These are phyloP conservation scores for Penicillium canariense DNA, from an alignment of 495 filamentous ascomycete species.

Conservation along the genomic window DNA sequence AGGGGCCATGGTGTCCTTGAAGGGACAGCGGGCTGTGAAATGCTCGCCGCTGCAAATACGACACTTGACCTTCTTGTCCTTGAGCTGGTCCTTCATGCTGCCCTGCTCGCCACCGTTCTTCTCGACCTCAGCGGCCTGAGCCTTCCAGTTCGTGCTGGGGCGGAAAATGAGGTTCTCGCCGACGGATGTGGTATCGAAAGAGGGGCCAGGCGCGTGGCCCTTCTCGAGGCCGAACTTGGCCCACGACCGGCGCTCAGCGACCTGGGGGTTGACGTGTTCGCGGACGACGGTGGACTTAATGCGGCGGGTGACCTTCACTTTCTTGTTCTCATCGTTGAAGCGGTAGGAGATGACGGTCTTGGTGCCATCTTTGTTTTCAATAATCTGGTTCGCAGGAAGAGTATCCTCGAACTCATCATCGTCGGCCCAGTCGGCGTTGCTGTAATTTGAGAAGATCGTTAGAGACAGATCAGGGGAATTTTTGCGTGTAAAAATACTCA, in stretches of 20 bases:
- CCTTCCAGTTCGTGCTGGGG: constrained; percentile 86
- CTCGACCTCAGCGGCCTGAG: constrained; percentile 77
- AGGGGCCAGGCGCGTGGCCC: constrained; percentile 62
- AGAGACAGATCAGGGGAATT: constrained; percentile 4
- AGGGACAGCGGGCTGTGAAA: constrained; percentile 93
- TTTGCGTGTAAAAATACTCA: constrained; percentile 25
- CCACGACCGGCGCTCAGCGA: constrained; percentile 91
- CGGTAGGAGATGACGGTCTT: constrained; percentile 91
- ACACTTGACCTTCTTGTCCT: constrained; percentile 99
- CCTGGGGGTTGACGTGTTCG: constrained; percentile 92
- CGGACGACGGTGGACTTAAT: constrained; percentile 86
- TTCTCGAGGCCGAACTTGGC: constrained; percentile 88
- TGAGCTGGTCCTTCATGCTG: constrained; percentile 84
- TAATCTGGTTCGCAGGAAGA: constrained; percentile 81
- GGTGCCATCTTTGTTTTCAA: constrained; percentile 94
- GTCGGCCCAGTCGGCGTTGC: constrained; percentile 90
- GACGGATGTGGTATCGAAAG: constrained; percentile 83
- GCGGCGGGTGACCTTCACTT: constrained; percentile 91
- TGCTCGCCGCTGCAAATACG: constrained; percentile 98
- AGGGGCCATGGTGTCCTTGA: constrained; percentile 79
- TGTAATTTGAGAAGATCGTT: constrained; percentile 33
- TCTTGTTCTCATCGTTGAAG: constrained; percentile 89
- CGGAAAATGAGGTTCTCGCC: constrained; percentile 98
- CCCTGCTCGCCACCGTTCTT: constrained; percentile 69
- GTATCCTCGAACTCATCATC: constrained; percentile 88